Conservation (phyloP, 257 asterid genomes). For the Solanum paucissectum region DNA sequence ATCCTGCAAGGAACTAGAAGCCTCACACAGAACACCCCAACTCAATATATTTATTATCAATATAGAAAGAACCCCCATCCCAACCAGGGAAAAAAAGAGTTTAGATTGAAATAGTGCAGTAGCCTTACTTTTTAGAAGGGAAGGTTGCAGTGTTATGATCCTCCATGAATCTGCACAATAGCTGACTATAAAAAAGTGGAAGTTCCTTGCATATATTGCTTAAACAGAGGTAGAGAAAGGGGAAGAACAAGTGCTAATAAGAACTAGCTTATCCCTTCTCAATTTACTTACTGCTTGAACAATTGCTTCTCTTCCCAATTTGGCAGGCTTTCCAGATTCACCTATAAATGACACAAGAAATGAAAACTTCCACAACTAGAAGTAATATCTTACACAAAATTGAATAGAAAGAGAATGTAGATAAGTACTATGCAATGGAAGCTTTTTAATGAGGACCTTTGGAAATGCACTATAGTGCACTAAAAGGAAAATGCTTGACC, state of each 20-base stretch:
- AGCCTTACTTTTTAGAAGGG: conserved; percentile 84
- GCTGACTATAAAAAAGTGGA: not conserved
- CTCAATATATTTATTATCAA: not conserved
- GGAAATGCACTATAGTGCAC: not conserved
- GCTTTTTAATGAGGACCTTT: not conserved
- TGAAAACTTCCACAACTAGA: not conserved
- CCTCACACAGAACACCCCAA: not conserved
- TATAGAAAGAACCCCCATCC: not conserved
- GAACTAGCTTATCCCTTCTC: not conserved
- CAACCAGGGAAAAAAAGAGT: not conserved
- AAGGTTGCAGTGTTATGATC: conserved; percentile 98
- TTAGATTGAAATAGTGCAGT: conserved; percentile 2
- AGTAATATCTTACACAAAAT: not conserved
- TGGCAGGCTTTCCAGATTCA: conserved; percentile 88
- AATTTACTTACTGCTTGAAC: conserved; percentile 65
- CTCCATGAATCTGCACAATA: conserved; percentile 81
- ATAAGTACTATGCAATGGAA: not conserved
- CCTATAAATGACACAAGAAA: conserved; percentile 31
- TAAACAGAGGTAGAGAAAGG: not conserved
- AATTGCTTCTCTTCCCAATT: conserved; percentile 95
- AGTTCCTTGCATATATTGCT: not conserved
- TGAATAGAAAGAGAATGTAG: not conserved
- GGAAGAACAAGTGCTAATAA: not conserved
- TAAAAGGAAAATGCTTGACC: not conserved
- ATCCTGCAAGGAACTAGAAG: not conserved